Evolutionary conservation across 306 rosid genomes (phyloP), one percentile per base, ranked within the genome.

Genomic region (Lagenaria siceraria): DNA sequence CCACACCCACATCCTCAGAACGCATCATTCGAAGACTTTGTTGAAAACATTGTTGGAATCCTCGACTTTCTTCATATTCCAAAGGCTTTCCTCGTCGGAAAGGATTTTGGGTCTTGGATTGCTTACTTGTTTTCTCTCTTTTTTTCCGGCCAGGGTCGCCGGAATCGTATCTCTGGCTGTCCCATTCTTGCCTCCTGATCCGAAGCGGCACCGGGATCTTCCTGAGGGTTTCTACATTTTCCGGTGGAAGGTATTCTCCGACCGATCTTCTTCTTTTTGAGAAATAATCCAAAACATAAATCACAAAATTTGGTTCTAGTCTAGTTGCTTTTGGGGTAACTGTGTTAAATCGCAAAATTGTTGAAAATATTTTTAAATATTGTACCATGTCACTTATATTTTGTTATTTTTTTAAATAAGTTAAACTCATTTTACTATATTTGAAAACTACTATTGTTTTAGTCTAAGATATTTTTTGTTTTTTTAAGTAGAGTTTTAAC

Each of bases 221-320:
- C 92, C 89, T 15, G 90, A 93, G 88, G 97, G 93, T 46, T 87
- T 91, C 86, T 89, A 91, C 81, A 83, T 93, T n/a, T 82, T 81
- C 55, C 87, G 97, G 83, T 93, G 96, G 92, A 51, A 48, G 89
- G 96, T 91, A 63, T 29, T 1, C 2, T 29, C 9, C 21, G 21
- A 3, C 56, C 8, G 19, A 2, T 46, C 4, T 46, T 46, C 17
- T 46, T 46, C 51, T 11, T 46, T 46, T 46, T 10, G 1, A 46
- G 15, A 46, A 46, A 11, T 15, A 46, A 46, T 46, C 15, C 51
- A 46, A 46, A 46, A 4, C 48, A 42, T 46, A 46, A 46, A 46
- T 11, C 15, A 46, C 51, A 46, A n/a, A 46, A 46, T 46, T 46
- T 46, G 15, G 51, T 3, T 46, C 51, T 46, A 46, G 4, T 46